Percentiles rank a stretch among this genome's conserved stretches.
These are phyloP conservation scores for Tolypocladium album DNA, from an alignment of 2,329 filamentous ascomycete genomes.

Conservation along the genomic window DNA sequence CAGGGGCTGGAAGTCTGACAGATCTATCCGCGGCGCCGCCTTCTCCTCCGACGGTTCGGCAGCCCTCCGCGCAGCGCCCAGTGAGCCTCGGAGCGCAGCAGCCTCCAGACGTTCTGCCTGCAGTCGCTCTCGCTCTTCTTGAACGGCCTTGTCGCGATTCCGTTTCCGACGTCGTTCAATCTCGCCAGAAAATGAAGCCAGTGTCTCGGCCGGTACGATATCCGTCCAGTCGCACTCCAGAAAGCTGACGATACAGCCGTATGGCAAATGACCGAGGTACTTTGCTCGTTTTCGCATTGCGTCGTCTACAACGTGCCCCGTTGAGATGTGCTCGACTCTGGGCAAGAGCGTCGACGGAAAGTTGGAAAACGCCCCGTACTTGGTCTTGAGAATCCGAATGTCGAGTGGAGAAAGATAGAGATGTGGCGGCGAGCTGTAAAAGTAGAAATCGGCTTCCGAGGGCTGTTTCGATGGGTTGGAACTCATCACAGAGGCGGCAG, in stretches of 20 bases:
- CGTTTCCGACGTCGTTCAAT: constrained; percentile 65
- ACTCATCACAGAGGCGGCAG: constrained; percentile 8
- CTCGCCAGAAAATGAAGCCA: constrained; percentile 67
- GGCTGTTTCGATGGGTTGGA: constrained; percentile 12
- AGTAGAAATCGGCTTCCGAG: constrained; percentile 56
- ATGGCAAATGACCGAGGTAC: constrained; percentile 76
- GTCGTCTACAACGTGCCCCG: constrained; percentile 80
- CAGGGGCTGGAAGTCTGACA: constrained; percentile 57
- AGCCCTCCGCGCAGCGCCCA: constrained; percentile 27
- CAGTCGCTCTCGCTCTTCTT: constrained; percentile 76
- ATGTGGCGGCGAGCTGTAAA: constrained; percentile 79
- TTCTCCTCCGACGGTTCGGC: constrained; percentile 28
- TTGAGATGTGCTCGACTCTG: constrained; percentile 79
- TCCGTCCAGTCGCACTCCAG: constrained; percentile 94
- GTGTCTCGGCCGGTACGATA: constrained; percentile 62
- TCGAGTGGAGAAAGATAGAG: constrained; percentile 85
- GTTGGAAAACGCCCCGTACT: constrained; percentile 70
- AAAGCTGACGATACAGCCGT: constrained; percentile 85
- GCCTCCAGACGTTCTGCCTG: constrained; percentile 74
- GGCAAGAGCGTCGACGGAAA: constrained; percentile 83
- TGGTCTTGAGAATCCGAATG: constrained; percentile 83
- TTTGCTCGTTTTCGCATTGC: constrained; percentile 73
- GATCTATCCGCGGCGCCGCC: constrained; percentile 29
- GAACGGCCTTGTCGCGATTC: constrained; percentile 71
- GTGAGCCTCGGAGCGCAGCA: constrained; percentile 48